Evolutionary conservation across 768 basidiomycete species (phyloP), one percentile per base, ranked within the genome.

Genomic region (Sporobolomyces roseus): DNA sequence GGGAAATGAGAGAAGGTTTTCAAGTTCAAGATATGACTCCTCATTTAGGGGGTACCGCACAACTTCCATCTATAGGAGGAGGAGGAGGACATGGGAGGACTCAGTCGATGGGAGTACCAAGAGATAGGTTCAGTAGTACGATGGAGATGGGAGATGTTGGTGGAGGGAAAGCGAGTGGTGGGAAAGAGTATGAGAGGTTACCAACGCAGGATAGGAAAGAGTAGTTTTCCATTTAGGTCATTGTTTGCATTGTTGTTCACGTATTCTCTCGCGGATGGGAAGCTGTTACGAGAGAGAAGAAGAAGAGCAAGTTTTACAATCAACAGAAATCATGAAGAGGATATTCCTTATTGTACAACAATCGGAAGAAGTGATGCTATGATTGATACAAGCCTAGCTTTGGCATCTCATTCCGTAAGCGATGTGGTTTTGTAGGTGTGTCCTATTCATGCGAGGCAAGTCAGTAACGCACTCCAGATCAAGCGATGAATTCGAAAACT

Each of bases 1-100:
- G 92, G 49, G 92, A 96, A 80, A 91, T 96, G 91, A 80, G 81
- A 25, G 91, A 93, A 77, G 92, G 91, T 12, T 79, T 94, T 68
- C 27, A 46, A 13, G 36, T 69, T 14, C 29, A 41, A 12, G 67
- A 66, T 4, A 30, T 65, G 50, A 64, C 66, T 10, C 60, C 64
- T 1, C 53, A 36, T 5, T 25, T 70, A 21, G 68, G 68, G 2
- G 48, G 23, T 1, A 25, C n/a, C 4, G 33, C 36, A 35, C 51
- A 29, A 19, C 30, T 61, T 38, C 54, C 52, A 6, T 9, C 13
- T 5, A 23, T 14, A 23, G 54, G 8, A 43, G 46, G 4, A 41
- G 54, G 49, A 49, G 27, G 8, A 43, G 46, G 4, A 41, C 43
- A 43, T 33, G 27, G 2, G 27, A 30, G 36, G 19, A 10, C 12